Evolutionary conservation across 495 filamentous ascomycete species (phyloP), one percentile per base, ranked within the genome.

Genomic region (Penicillium lividum): DNA sequence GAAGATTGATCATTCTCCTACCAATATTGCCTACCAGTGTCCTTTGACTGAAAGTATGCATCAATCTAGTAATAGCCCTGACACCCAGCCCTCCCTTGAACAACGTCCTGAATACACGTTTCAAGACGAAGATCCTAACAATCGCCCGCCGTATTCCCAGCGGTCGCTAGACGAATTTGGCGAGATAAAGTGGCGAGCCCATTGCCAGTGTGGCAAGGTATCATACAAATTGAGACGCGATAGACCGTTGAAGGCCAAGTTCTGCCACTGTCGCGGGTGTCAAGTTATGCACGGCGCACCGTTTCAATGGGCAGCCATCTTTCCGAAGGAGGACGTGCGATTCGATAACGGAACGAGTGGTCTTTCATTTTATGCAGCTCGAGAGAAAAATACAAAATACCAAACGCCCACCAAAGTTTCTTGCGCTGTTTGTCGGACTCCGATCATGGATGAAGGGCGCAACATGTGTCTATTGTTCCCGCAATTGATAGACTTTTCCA

Each of bases 231-330:
- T 96, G 34, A 83, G 77, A 31, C 73, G 87, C 6, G 83, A 90
- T 46, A 79, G 78, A 65, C 92, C 92, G 3, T 72, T 96, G 40
- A 85, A 89, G 30, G 76, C 82, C 9, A 97, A 96, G 62, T 89
- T 87, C 67, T 97, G 93, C 70, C 93, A 97, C 73, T 96, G 92
- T 72, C 80, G 78, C 0, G 90, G 89, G 8, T 96, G 92, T 68
- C 91, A 95, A 73, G 78, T 82, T 28, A 72, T 93, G 60, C 93
- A 96, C 70, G 92, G 81, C 13, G 86, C 89, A 28, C 91, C 91
- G 3, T 92, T 95, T 73, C 92, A 97, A 79, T 95, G 91, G 92
- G 90, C 92, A 5, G 89, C 91, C 31, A 91, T 97, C 60, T 95
- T 96, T 76, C 81, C 89, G 63, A 97, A 96, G 66, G 67, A 80